Evolutionary conservation across 768 basidiomycete genomes (phyloP).

Genomic region (Clavaria fumosa): DNA sequence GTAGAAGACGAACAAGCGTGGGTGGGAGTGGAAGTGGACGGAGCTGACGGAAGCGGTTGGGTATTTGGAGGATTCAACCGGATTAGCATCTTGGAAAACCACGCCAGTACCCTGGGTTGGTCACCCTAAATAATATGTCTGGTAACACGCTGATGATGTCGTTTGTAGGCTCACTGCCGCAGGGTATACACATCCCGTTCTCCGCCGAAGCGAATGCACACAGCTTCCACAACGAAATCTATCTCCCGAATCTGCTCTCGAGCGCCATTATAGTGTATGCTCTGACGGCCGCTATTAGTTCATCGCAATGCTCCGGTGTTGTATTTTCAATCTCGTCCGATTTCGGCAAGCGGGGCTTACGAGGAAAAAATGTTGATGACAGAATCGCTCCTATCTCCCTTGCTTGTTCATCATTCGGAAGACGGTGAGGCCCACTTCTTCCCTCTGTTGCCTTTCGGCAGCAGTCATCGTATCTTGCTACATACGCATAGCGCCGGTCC

Average conservation of each 20-base stretch:
- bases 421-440: conserved; percentile 54
- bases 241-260: conserved; percentile 40
- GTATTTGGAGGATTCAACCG: conserved; percentile 38
- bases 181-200: conserved; percentile 21
- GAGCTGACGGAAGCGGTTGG: conserved; percentile 43
- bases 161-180: background rate
- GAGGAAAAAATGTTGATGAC: too few relatives aligned
- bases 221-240: conserved; percentile 28
- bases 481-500: conserved; percentile 60
- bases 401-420: conserved; percentile 50
- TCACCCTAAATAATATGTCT: too few relatives aligned
- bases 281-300: conserved; percentile 24
- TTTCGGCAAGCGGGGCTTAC: too few relatives aligned
- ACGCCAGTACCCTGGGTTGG: conserved; percentile 31
- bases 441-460: conserved; percentile 26
- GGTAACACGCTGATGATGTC: background rate
- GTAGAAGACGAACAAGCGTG: conserved; percentile 16
- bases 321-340: conserved; percentile 4
- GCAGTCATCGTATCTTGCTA: conserved; percentile 33
- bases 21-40: conserved; percentile 39
- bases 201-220: conserved; percentile 10
- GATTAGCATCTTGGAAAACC: conserved; percentile 17
- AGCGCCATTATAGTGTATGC: conserved; percentile 51
- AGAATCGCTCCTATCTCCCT: conserved; percentile 45
- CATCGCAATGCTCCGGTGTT: background rate